These are phyloP conservation scores for Gossypium arboreum DNA, from an alignment of 345 rosid genomes.

Conservation along the genomic window DNA sequence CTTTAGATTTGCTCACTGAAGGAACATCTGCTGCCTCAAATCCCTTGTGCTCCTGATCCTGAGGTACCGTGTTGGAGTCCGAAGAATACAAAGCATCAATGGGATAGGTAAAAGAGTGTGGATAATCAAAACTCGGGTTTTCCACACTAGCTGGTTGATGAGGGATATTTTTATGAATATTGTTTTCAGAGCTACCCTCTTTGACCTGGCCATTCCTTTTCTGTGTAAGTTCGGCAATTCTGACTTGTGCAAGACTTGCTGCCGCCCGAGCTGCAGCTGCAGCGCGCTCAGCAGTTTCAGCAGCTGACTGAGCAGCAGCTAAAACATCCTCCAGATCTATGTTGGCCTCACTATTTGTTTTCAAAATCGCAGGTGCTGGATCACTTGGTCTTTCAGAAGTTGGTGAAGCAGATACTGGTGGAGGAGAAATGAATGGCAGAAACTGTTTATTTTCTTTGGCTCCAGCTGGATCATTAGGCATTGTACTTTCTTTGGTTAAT, in stretches of 20 bases:
- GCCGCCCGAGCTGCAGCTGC: conserved; percentile 91
- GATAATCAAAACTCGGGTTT: conserved; percentile 36
- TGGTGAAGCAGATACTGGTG: conserved; percentile 33
- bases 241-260: conserved; percentile 85
- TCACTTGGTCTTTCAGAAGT: conserved; percentile 21
- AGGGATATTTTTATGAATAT: conserved; percentile 40
- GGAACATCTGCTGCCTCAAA: conserved; percentile 28
- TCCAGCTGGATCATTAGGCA: conserved; percentile 23
- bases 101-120: conserved; percentile 29
- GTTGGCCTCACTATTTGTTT: conserved; percentile 37
- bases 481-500: conserved; percentile 30
- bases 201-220: conserved; percentile 39
- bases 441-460: conserved; percentile 51
- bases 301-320: conserved; percentile 88
- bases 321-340: conserved; percentile 79
- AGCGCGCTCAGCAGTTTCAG: conserved; percentile 84
- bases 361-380: conserved; percentile 22
- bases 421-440: conserved; percentile 56
- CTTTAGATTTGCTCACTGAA: conserved; percentile 31
- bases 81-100: conserved; percentile 8
- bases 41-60: conserved; percentile 16
- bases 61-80: conserved; percentile 3
- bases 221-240: conserved; percentile 67
- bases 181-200: conserved; percentile 48
- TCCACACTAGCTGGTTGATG: conserved; percentile 28